A percentile compares a stretch with the other conserved stretches of the same genome.
These are phyloP conservation scores for Fraxinus americana DNA, from an alignment of 257 asterid species.

Conservation along the genomic window DNA sequence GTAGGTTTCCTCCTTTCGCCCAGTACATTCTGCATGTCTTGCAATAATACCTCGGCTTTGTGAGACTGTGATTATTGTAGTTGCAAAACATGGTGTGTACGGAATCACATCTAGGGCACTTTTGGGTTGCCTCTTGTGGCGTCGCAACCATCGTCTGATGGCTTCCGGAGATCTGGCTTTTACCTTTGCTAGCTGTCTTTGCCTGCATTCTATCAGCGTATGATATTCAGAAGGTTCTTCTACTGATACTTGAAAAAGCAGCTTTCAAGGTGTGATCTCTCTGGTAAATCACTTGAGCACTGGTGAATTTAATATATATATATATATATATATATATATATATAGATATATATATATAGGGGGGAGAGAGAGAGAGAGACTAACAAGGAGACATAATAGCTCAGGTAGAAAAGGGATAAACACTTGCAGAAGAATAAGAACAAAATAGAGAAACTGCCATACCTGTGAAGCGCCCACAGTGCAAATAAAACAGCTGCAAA, in stretches of 20 bases:
- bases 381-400: too few species aligned
- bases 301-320: too few species aligned
- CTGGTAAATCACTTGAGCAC: too few species aligned
- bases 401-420: too few species aligned
- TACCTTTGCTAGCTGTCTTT: not conserved
- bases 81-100: not conserved
- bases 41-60: not conserved
- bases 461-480: too few species aligned
- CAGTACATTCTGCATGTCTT: conserved; percentile 5
- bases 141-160: not conserved
- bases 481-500: too few species aligned
- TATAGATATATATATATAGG: too few species aligned
- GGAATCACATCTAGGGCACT: not conserved
- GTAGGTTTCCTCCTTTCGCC: not conserved
- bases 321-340: too few species aligned
- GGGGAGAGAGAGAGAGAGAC: too few species aligned
- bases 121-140: not conserved
- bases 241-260: not conserved
- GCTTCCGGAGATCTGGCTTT: not conserved
- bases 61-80: not conserved
- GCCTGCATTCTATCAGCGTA: not conserved
- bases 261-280: too few species aligned
- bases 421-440: too few species aligned
- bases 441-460: too few species aligned
- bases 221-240: not conserved